Conservation (phyloP, 345 rosid species). For the Salix udensis region DNA sequence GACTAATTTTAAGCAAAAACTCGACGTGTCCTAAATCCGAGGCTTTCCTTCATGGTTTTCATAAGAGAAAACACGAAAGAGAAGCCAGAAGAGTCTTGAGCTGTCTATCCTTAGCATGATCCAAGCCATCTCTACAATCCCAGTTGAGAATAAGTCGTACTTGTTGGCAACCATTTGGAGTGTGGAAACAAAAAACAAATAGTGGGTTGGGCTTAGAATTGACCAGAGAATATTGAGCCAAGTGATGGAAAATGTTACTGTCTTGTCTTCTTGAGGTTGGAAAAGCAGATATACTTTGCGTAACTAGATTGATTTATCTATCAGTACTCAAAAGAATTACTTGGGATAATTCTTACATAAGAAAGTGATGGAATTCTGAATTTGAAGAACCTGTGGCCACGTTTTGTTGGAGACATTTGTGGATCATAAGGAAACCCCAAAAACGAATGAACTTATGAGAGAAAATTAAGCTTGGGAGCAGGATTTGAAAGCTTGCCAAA, state of each 20-base stretch:
- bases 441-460: neutral
- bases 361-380: conserved; percentile 17
- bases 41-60: conserved; percentile 44
- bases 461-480: neutral
- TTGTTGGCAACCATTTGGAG: conserved; percentile 20
- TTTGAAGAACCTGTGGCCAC: conserved; percentile 32
- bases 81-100: conserved; percentile 33
- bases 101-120: conserved; percentile 32
- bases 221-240: neutral
- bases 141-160: conserved; percentile 20
- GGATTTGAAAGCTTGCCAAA: neutral
- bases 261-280: neutral
- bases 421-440: neutral
- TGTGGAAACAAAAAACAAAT: neutral
- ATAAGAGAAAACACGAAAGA: conserved; percentile 32
- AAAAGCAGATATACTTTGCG: neutral
- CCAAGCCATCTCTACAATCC: conserved; percentile 29
- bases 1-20: neutral
- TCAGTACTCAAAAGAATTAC: neutral
- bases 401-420: conserved; percentile 25
- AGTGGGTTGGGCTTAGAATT: neutral
- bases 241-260: neutral
- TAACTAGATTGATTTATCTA: neutral
- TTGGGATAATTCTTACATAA: neutral
- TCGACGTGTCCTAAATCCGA: conserved; percentile 13